Evolutionary conservation across 495 filamentous ascomycete species (phyloP).

Genomic region (Bombardia bombarda): DNA sequence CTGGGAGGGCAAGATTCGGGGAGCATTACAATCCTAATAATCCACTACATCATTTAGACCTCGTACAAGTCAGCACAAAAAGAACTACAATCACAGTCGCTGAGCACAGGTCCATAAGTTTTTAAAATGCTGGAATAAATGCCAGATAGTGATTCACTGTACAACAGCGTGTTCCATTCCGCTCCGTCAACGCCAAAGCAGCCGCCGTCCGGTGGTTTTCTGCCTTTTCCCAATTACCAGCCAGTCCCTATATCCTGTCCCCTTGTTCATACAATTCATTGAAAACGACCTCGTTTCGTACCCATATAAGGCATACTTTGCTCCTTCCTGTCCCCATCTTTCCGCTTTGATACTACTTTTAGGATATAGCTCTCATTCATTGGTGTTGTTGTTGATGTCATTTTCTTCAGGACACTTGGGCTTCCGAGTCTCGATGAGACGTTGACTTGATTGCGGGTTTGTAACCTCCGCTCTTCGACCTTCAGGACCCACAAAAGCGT

Average conservation of each 20-base stretch:
- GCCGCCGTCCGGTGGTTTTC: background rate
- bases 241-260: too few species aligned
- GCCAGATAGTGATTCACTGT: too few species aligned
- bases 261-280: conserved; percentile 6
- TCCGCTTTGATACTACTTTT: conserved; percentile 12
- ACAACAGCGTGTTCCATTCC: too few species aligned
- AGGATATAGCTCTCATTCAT: conserved; percentile 11
- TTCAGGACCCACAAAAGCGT: conserved; percentile 44
- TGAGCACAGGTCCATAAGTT: too few species aligned
- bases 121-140: too few species aligned
- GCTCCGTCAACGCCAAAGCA: background rate
- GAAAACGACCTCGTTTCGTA: conserved; percentile 10
- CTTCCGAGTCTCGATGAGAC: conserved; percentile 16
- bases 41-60: too few species aligned
- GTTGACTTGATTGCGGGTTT: conserved; percentile 15
- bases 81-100: too few species aligned
- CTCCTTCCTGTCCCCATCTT: background rate
- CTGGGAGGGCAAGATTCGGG: too few species aligned
- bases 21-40: too few species aligned
- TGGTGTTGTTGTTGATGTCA: conserved; percentile 9
- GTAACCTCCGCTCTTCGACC: conserved; percentile 36
- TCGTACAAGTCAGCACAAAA: too few species aligned
- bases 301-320: too few species aligned
- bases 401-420: conserved; percentile 13
- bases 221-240: background rate